A percentile compares a stretch with the other conserved stretches of the same genome.
These are phyloP conservation scores for Debaryomyces singareniensis DNA, from an alignment of 1,139 yeast species.

Conservation along the genomic window DNA sequence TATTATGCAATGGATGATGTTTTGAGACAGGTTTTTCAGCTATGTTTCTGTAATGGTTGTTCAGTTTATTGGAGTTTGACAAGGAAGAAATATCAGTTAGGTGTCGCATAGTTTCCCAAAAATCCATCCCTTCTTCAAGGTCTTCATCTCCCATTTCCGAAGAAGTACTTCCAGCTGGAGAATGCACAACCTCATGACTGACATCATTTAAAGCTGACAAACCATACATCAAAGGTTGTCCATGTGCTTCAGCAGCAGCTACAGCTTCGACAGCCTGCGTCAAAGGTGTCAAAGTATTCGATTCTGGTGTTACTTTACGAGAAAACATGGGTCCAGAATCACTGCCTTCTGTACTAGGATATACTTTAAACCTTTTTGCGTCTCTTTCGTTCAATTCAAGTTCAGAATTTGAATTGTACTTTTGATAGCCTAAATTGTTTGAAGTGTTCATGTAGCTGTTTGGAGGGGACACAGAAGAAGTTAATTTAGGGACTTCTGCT, in stretches of 20 bases:
- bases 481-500: conserved; percentile 64
- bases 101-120: conserved; percentile 65
- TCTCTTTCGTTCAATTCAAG: neutral
- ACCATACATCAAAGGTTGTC: neutral
- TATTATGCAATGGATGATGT: conserved; percentile 43
- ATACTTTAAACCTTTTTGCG: neutral
- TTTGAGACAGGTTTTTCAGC: conserved; percentile 35
- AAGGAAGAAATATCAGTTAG: conserved; percentile 30
- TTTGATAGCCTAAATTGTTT: neutral
- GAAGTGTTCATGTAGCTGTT: neutral
- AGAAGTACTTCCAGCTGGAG: neutral
- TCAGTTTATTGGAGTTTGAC: conserved; percentile 6
- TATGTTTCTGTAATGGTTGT: conserved; percentile 2
- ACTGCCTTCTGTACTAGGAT: neutral
- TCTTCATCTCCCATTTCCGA: conserved; percentile 13
- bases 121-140: conserved; percentile 47
- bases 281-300: conserved; percentile 31
- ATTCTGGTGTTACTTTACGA: conserved; percentile 9
- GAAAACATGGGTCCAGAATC: conserved; percentile 2
- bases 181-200: conserved; percentile 2
- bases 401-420: neutral
- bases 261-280: conserved; percentile 41
- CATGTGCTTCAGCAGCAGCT: conserved; percentile 27
- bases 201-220: conserved; percentile 1
- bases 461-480: conserved; percentile 41